Conservation (phyloP, 78 protist species). For the Polysphondylium violaceum region DNA sequence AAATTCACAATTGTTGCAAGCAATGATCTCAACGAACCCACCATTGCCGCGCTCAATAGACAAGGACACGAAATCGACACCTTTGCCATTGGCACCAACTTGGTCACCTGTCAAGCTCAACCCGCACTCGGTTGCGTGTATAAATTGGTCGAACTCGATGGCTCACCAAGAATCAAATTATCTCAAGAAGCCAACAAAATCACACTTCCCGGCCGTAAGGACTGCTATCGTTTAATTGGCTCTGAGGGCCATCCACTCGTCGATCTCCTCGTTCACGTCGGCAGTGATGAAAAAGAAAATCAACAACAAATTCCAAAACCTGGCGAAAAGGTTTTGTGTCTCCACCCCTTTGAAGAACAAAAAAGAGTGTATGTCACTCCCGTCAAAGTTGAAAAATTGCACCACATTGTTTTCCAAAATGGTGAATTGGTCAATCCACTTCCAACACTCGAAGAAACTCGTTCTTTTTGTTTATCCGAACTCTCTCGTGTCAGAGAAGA, state of each 20-base stretch:
- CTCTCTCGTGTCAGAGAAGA: conserved; percentile 78
- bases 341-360: conserved; percentile 87
- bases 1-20: conserved; percentile 90
- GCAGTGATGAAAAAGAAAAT: not conserved
- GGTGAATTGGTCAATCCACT: conserved; percentile 36
- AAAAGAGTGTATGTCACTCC: conserved; percentile 83
- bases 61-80: conserved; percentile 90
- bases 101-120: conserved; percentile 93
- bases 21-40: conserved; percentile 91
- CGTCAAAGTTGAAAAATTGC: conserved; percentile 60
- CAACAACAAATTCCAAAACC: conserved; percentile 58
- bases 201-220: conserved; percentile 91
- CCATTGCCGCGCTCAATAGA: conserved; percentile 75
- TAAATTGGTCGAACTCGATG: conserved; percentile 92
- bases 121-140: conserved; percentile 98
- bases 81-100: conserved; percentile 96
- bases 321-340: conserved; percentile 82
- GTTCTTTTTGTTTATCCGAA: conserved; percentile 71
- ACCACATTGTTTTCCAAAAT: conserved; percentile 62
- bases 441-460: conserved; percentile 55
- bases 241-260: conserved; percentile 79
- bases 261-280: conserved; percentile 71
- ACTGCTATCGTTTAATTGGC: conserved; percentile 81
- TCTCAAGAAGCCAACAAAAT: conserved; percentile 83
- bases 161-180: conserved; percentile 91